phyloP scores from a whole-genome alignment of 805 yeast genomes.

The Pichia kluyveri region DNA sequence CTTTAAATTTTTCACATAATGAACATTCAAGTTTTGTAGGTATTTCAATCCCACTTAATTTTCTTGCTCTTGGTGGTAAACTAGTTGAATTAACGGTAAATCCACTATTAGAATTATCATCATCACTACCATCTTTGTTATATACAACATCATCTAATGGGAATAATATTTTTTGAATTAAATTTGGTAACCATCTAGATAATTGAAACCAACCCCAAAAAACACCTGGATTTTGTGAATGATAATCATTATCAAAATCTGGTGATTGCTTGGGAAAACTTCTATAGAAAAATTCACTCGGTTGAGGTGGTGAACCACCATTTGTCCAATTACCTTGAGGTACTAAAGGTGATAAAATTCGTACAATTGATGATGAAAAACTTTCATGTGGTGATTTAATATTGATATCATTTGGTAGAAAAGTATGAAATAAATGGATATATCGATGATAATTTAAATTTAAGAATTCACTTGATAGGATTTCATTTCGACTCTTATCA shows the following conservation, averaged over 20 bases:
- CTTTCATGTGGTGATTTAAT: not conserved
- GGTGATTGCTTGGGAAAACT: constrained; percentile 7
- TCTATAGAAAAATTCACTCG: constrained; percentile 7
- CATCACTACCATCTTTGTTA: not conserved
- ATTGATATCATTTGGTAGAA: not conserved
- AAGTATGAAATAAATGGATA: constrained; percentile 1
- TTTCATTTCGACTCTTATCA: no score
- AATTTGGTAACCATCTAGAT: constrained; percentile 7
- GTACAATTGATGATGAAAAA: not conserved
- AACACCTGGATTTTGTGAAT: constrained; percentile 5
- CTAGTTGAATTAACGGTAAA: not conserved
- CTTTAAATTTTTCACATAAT: constrained; percentile 21
- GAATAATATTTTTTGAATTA: constrained; percentile 6
- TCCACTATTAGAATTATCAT: not conserved
- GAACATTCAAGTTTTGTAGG: constrained; percentile 26
- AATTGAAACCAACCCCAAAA: constrained; percentile 10
- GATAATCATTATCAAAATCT: constrained; percentile 8
- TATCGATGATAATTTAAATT: not conserved
- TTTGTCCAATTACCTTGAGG: constrained; percentile 7
- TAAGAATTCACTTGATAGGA: not conserved
- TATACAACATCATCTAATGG: constrained; percentile 4
- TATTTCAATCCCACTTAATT: constrained; percentile 21
- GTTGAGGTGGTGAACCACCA: constrained; percentile 5
- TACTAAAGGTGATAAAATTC: constrained; percentile 4
- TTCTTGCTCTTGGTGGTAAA: constrained; percentile 3